Base-by-base conservation (phyloP, 2,329 filamentous ascomycete genomes). In the Endocalyx cinctus region DNA sequence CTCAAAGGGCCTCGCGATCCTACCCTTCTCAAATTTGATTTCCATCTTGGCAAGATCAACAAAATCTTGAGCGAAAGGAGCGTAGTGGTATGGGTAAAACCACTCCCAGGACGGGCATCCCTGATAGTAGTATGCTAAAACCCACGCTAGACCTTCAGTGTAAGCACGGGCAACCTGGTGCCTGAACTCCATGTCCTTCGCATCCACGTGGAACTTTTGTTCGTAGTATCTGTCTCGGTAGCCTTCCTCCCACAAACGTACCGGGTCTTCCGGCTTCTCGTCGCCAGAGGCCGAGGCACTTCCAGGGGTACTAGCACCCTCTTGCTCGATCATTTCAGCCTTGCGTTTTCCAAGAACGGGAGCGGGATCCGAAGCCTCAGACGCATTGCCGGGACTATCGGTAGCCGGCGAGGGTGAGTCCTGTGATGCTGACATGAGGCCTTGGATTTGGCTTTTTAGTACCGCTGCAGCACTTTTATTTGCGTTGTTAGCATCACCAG, bases 41-140 rank as follows among this genome's bases (percentile, higher is more conserved):
- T 84, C 72, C 70, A 95, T 79, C 47, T 87, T 80, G 33, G 72
- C 77, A 28, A 98, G 71, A 35, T 89, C 82, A 38, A 84, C 82
- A 59, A 98, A 98, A 59, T 98, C 92, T 33, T 88, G 85, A 3
- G 92, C 92, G 57, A 98, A 98, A 4, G 94, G 92, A 2, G 92
- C 94, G 57, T 98, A 98, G 57, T 98, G 92, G 54, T 97, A 94
- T 1, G 92, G 92, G 55, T 96, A 98, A 59, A 92, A 98, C 92
- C 92, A 98, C 33, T 90, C 94, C 92, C 94, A 98, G 0, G 88
- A 96, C 15, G 92, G 88, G 51, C 92, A 98, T 17, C 92, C 92
- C 61, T 98, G 92, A 60, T 96, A 95, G 59, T 98, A 98, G 63
- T 98, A 98, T 22, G 89, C 71, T 31, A 98, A 68, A 25, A 98